A percentile compares a stretch with the other conserved stretches of the same genome.
Conservation (phyloP, 2,329 filamentous ascomycete genomes). For the Hysterium pulicare region DNA sequence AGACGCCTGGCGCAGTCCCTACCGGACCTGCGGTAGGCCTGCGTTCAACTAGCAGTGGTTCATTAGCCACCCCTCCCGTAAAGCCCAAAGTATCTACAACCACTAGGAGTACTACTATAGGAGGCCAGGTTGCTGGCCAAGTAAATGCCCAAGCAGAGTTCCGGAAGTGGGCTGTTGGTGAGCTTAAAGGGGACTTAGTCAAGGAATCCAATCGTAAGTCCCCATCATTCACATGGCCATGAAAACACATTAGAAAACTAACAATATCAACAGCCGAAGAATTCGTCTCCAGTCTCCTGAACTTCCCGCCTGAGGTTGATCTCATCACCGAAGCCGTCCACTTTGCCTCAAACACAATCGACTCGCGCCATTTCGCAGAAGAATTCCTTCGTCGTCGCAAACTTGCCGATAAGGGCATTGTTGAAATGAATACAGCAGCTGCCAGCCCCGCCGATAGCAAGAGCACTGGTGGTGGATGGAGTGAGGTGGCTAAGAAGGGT, state of each 20-base stretch:
- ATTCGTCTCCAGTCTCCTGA: slow-evolving; percentile 72
- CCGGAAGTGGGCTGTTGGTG: slow-evolving; percentile 82
- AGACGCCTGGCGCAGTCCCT: slow-evolving; percentile 62
- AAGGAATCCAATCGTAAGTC: slow-evolving; percentile 63
- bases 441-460: slow-evolving; percentile 48
- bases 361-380: slow-evolving; percentile 87
- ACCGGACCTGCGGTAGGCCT: slow-evolving; percentile 45
- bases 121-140: slow-evolving; percentile 40
- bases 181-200: slow-evolving; percentile 72
- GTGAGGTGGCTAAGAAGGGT: slow-evolving; percentile 97
- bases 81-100: slow-evolving; percentile 57
- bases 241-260: slow-evolving; percentile 8
- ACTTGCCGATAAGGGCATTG: slow-evolving; percentile 85
- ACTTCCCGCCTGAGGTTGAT: slow-evolving; percentile 71
- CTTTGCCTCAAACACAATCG: slow-evolving; percentile 79
- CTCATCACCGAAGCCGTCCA: slow-evolving; percentile 91
- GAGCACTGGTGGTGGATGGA: slow-evolving; percentile 70
- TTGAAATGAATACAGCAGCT: slow-evolving; percentile 64
- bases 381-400: slow-evolving; percentile 93
- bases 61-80: slow-evolving; percentile 38
- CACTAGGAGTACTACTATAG: slow-evolving; percentile 46
- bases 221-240: neutral
- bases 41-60: slow-evolving; percentile 47
- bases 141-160: slow-evolving; percentile 83
- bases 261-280: slow-evolving; percentile 61